Percentiles rank a stretch among this genome's conserved stretches.
phyloP scores from a whole-genome alignment of 179 eudicot genomes.

The Spergularia azorica region DNA sequence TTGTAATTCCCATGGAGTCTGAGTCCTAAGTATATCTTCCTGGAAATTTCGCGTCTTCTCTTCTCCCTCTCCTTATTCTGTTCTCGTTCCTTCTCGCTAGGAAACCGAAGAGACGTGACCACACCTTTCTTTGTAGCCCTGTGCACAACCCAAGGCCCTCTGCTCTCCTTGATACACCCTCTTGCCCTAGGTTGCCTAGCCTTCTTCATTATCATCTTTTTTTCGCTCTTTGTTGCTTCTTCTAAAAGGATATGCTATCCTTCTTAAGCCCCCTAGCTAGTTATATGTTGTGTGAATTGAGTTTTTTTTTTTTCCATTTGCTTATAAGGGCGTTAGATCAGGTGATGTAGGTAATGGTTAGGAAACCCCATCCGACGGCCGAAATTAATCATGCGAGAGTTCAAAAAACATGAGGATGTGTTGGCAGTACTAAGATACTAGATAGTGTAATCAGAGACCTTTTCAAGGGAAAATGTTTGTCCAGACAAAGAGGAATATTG shows the following conservation, averaged over 20 bases:
- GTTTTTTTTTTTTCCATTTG: no score
- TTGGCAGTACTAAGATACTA: conserved; percentile 10
- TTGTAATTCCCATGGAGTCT: conserved; percentile 53
- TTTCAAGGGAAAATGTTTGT: not conserved
- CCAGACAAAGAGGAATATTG: conserved; percentile 7
- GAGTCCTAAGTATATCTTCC: conserved; percentile 55
- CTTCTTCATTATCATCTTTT: conserved; percentile 13
- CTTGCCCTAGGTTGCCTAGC: conserved; percentile 12
- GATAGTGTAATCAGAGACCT: not conserved
- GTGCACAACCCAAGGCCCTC: conserved; percentile 69
- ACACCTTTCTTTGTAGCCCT: conserved; percentile 41
- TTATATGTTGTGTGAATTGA: not conserved
- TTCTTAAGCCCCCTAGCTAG: not conserved
- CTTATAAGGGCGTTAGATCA: not conserved
- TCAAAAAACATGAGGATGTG: not conserved
- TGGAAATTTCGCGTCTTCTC: conserved; percentile 41
- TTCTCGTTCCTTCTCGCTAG: conserved; percentile 54
- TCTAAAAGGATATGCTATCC: not conserved
- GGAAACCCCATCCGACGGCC: conserved; percentile 5
- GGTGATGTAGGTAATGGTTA: conserved; percentile 13
- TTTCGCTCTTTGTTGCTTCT: not conserved
- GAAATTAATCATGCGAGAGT: not conserved
- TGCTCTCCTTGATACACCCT: conserved; percentile 56
- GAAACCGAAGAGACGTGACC: conserved; percentile 51
- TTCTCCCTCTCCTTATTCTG: conserved; percentile 65